Percentiles rank a stretch among this genome's conserved stretches.
These are phyloP conservation scores for Ascochyta rabiei DNA, from an alignment of 2,329 filamentous ascomycete species.

Conservation along the genomic window DNA sequence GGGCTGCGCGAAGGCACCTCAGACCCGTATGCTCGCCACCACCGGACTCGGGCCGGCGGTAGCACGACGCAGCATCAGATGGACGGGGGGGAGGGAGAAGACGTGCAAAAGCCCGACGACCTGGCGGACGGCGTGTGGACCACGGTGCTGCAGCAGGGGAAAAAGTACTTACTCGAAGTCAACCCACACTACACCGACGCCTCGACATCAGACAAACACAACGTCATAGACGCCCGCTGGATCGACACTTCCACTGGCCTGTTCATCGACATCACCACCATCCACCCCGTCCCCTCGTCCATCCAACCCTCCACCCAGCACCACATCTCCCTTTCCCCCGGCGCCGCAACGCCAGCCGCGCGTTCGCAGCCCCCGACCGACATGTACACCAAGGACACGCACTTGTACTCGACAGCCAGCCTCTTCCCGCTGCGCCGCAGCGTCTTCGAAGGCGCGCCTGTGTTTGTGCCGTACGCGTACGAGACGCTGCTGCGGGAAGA, in stretches of 20 bases:
- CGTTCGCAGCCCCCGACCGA: neutral
- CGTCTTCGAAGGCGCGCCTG: slow-evolving; percentile 59
- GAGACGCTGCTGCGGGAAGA: slow-evolving; percentile 60
- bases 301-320: neutral
- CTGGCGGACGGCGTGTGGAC: slow-evolving; percentile 1
- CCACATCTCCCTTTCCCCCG: slow-evolving; percentile 3
- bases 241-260: slow-evolving; percentile 64
- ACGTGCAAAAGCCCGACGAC: neutral
- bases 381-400: slow-evolving; percentile 60
- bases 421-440: slow-evolving; percentile 64
- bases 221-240: slow-evolving; percentile 67
- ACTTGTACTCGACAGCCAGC: slow-evolving; percentile 59
- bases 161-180: slow-evolving; percentile 62
- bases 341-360: neutral
- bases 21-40: too few species aligned
- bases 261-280: slow-evolving; percentile 67
- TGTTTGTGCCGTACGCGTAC: slow-evolving; percentile 64
- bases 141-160: slow-evolving; percentile 23
- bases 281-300: slow-evolving; percentile 54
- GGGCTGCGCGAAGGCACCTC: neutral
- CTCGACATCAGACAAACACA: slow-evolving; percentile 54
- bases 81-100: neutral
- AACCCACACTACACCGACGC: slow-evolving; percentile 61
- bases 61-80: too few species aligned
- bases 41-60: too few species aligned